Evolutionary conservation across 2,329 filamentous ascomycete genomes (phyloP).

Genomic region (Aspergillus fijiensis): DNA sequence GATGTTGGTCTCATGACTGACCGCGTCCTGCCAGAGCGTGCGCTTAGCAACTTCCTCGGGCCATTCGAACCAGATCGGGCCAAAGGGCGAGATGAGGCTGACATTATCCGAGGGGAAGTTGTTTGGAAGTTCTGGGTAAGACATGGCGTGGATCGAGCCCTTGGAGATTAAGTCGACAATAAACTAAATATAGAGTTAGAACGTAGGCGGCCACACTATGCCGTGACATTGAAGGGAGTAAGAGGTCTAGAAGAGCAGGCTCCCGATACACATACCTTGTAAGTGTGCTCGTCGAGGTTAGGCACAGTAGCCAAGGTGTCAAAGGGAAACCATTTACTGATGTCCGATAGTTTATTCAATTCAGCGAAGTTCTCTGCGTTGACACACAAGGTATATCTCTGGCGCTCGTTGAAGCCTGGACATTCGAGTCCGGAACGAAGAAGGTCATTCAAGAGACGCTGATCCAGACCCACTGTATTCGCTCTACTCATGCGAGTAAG

Average conservation of each 20-base stretch:
- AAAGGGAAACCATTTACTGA: conserved; percentile 41
- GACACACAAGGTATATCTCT: conserved; percentile 38
- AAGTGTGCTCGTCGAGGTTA: conserved; percentile 18
- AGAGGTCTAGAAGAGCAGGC: background rate
- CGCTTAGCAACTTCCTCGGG: conserved; percentile 14
- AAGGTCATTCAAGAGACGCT: conserved; percentile 40
- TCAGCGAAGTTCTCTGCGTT: conserved; percentile 27
- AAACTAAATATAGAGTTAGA: conserved; percentile 19
- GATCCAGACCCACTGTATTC: conserved; percentile 40
- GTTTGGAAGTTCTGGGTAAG: conserved; percentile 18
- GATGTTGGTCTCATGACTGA: conserved; percentile 23
- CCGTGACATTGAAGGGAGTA: background rate
- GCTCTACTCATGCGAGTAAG: conserved; percentile 59
- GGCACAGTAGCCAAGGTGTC: conserved; percentile 35
- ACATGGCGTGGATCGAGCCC: conserved; percentile 10
- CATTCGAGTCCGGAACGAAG: conserved; percentile 43
- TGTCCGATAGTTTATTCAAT: conserved; percentile 24
- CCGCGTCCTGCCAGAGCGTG: conserved; percentile 24
- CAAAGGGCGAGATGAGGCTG: conserved; percentile 27
- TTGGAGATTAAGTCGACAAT: conserved; percentile 28
- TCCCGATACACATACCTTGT: conserved; percentile 28
- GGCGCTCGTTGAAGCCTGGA: conserved; percentile 46
- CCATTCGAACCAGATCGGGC: conserved; percentile 32
- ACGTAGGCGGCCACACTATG: background rate
- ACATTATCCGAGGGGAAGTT: conserved; percentile 19